These are phyloP conservation scores for Abrus precatorius DNA, from an alignment of 306 rosid genomes.

Conservation along the genomic window DNA sequence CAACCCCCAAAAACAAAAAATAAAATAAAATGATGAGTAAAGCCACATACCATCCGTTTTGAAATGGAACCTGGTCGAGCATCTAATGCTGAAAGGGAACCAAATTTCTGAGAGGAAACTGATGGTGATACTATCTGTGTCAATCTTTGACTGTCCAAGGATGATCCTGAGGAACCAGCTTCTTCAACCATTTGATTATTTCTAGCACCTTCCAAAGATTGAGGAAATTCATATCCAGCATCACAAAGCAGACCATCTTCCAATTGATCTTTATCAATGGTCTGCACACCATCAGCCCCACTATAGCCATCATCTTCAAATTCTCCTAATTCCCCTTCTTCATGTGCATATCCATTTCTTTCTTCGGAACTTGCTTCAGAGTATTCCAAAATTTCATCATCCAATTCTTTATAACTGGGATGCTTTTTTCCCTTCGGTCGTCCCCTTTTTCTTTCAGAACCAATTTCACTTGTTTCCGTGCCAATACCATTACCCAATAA, in stretches of 20 bases:
- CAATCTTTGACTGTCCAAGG: constrained; percentile 78
- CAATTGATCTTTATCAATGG: constrained; percentile 66
- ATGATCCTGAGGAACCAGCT: constrained; percentile 86
- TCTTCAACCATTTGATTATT: constrained; percentile 69
- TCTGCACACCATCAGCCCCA: constrained; percentile 77
- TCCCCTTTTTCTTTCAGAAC: constrained; percentile 94
- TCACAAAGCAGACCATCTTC: constrained; percentile 76
- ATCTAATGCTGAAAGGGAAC: constrained; percentile 93
- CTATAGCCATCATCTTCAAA: constrained; percentile 88
- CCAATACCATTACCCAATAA: constrained; percentile 65
- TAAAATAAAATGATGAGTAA: constrained; percentile 37
- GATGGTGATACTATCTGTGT: constrained; percentile 74
- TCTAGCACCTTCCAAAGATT: constrained; percentile 64
- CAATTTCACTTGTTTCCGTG: constrained; percentile 71
- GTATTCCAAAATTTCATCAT: constrained; percentile 83
- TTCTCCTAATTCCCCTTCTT: constrained; percentile 91
- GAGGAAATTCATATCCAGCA: constrained; percentile 71
- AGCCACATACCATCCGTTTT: constrained; percentile 75
- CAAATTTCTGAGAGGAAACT: constrained; percentile 90
- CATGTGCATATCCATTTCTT: constrained; percentile 81
- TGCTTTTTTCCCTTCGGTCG: constrained; percentile 85
- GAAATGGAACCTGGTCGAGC: constrained; percentile 85
- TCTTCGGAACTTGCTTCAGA: constrained; percentile 97
- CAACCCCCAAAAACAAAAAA: constrained; percentile 20
- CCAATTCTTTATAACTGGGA: constrained; percentile 85